Evolutionary conservation across 1,139 yeast species (phyloP).

Genomic region (Hemisphaericaspora xylanilytica): DNA sequence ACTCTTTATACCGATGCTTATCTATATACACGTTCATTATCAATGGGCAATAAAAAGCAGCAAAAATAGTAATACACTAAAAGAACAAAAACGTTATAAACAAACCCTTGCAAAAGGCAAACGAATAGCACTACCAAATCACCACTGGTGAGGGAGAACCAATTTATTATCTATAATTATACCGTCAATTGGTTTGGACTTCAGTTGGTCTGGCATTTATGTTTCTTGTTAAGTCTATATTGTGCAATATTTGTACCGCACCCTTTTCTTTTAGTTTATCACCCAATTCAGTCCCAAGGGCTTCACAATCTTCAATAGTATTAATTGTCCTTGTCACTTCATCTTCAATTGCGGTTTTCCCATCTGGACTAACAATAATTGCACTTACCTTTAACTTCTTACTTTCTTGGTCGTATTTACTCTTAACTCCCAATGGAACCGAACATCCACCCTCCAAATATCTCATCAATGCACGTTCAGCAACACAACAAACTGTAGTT

Average conservation of each 20-base stretch:
- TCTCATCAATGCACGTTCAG: slow-evolving; percentile 86
- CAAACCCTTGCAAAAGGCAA: too few species aligned
- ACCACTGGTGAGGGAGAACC: too few species aligned
- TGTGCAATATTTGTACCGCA: slow-evolving; percentile 79
- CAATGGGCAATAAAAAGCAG: too few species aligned
- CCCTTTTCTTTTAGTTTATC: slow-evolving; percentile 66
- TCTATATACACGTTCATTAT: too few species aligned
- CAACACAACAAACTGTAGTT: slow-evolving; percentile 76
- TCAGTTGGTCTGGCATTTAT: slow-evolving; percentile 18
- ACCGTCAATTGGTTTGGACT: too few species aligned
- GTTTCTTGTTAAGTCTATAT: slow-evolving; percentile 48
- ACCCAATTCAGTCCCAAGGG: slow-evolving; percentile 71
- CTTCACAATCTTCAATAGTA: slow-evolving; percentile 61
- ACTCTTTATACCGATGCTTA: too few species aligned
- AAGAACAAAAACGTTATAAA: too few species aligned
- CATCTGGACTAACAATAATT: slow-evolving; percentile 84
- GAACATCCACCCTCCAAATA: slow-evolving; percentile 96
- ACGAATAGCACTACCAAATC: too few species aligned
- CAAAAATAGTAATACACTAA: too few species aligned
- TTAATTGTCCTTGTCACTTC: slow-evolving; percentile 33
- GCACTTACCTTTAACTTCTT: slow-evolving; percentile 55
- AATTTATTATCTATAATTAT: too few species aligned
- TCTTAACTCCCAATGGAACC: slow-evolving; percentile 89
- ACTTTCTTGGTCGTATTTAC: slow-evolving; percentile 49
- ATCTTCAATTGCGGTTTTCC: slow-evolving; percentile 63